Evolutionary conservation across 2,329 filamentous ascomycete genomes (phyloP), one percentile per base, ranked within the genome.

Genomic region (Periglandula ipomoeae): DNA sequence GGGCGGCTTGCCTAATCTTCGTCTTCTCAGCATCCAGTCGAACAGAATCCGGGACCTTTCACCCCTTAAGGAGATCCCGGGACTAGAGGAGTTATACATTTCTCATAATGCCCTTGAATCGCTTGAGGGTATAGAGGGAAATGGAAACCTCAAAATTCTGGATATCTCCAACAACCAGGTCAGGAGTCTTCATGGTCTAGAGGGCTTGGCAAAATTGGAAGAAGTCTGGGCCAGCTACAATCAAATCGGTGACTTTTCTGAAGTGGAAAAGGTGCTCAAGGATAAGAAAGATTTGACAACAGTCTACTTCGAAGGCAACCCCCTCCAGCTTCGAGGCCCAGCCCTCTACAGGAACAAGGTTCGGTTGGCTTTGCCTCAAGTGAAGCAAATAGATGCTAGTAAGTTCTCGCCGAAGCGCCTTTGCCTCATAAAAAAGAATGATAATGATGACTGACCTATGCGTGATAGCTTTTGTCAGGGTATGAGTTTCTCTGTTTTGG

Each of bases 351-450:
- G 93, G 60, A 97, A 96, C 70, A 98, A 98, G 70, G 82, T 98
- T 39, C 78, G 85, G 51, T 69, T 98, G 65, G 86, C 89, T 30
- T 67, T 98, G 66, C 93, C 93, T 50, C 85, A 93, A 65, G 72
- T 98, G 46, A 79, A 79, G 63, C 90, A 98, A 72, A 96, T 98
- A 64, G 93, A 98, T 79, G 93, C 93, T 51, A 94, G 91, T 96
- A 75, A 81, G 89, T 87, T 47, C 6, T 42, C 20, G n/a, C 13
- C 20, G 13, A 11, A 11, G 11, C 5, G 22, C 32, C 10, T 26
- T 6, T 15, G n/a, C n/a, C n/a, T n/a, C n/a, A n/a, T n/a, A n/a
- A 15, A 1, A 32, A 9, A 9, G 10, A 19, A 47, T 5, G 19
- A 10, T n/a, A 10, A 47, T 15, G 10, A 27, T 42, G 13, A 15